phyloP scores from a whole-genome alignment of 148 eudicot genomes.

The Limonium bicolor region DNA sequence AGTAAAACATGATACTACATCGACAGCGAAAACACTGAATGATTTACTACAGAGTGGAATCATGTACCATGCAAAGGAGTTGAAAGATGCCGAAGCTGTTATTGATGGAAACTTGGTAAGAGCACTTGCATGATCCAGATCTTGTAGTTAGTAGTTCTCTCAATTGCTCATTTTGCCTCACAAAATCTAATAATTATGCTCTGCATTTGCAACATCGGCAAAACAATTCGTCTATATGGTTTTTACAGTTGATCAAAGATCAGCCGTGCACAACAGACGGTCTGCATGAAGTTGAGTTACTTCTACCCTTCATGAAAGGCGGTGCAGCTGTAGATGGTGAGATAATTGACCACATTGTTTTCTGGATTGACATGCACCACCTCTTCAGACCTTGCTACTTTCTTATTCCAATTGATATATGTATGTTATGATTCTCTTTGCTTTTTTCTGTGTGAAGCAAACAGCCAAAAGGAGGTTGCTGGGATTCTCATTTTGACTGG shows the following conservation, averaged over 20 bases:
- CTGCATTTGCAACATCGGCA: no score
- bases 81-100: slow-evolving; percentile 53
- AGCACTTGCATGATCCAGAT: background rate
- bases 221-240: no score
- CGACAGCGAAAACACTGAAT: slow-evolving; percentile 24
- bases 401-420: no score
- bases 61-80: slow-evolving; percentile 50
- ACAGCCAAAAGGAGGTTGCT: slow-evolving; percentile 60
- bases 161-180: no score
- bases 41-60: slow-evolving; percentile 51
- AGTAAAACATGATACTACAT: slow-evolving; percentile 27
- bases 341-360: no score
- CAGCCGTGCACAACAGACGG: slow-evolving; percentile 37
- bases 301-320: slow-evolving; percentile 68
- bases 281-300: slow-evolving; percentile 75
- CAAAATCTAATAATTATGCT: no score
- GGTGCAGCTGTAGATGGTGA: slow-evolving; percentile 56
- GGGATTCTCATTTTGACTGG: slow-evolving; percentile 61
- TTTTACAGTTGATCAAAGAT: slow-evolving; percentile 40
- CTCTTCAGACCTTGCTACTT: no score
- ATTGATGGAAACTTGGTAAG: slow-evolving; percentile 77
- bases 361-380: no score
- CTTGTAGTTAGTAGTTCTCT: no score
- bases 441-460: slow-evolving; percentile 37
- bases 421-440: slow-evolving; percentile 1